Conservation (phyloP, 805 yeast species). For the Dipodascus geniculatus region DNA sequence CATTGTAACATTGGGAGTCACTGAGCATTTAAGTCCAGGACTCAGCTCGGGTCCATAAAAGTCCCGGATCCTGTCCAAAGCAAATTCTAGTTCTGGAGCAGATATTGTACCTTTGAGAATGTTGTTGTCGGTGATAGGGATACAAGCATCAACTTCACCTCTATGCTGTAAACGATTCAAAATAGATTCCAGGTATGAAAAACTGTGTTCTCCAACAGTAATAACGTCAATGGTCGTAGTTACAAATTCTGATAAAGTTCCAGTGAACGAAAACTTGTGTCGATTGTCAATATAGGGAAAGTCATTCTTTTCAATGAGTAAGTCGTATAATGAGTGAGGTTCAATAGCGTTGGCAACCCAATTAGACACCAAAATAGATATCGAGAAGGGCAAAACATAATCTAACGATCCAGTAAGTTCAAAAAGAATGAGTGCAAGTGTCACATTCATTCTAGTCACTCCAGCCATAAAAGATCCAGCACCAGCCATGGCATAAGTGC, state of each 20-base stretch:
- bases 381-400: conserved; percentile 44
- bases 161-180: conserved; percentile 29
- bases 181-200: conserved; percentile 25
- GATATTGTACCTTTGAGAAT: conserved; percentile 36
- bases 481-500: conserved; percentile 90
- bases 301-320: conserved; percentile 34
- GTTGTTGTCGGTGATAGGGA: conserved; percentile 33
- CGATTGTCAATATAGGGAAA: conserved; percentile 42
- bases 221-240: conserved; percentile 29
- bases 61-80: conserved; percentile 34
- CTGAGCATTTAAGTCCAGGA: conserved; percentile 16
- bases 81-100: conserved; percentile 40
- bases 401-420: conserved; percentile 46
- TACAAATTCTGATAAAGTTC: conserved; percentile 32
- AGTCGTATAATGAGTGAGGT: conserved; percentile 39
- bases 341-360: conserved; percentile 45
- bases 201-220: conserved; percentile 26
- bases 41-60: conserved; percentile 12
- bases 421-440: conserved; percentile 92
- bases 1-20: conserved; percentile 15
- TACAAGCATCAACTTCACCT: conserved; percentile 40
- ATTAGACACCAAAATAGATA: conserved; percentile 44
- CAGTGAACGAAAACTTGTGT: conserved; percentile 25
- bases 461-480: conserved; percentile 95
- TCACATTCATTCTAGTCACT: conserved; percentile 80